These are phyloP conservation scores for Xylariomycetidae sp. DNA, from an alignment of 2,329 filamentous ascomycete genomes.

Conservation along the genomic window DNA sequence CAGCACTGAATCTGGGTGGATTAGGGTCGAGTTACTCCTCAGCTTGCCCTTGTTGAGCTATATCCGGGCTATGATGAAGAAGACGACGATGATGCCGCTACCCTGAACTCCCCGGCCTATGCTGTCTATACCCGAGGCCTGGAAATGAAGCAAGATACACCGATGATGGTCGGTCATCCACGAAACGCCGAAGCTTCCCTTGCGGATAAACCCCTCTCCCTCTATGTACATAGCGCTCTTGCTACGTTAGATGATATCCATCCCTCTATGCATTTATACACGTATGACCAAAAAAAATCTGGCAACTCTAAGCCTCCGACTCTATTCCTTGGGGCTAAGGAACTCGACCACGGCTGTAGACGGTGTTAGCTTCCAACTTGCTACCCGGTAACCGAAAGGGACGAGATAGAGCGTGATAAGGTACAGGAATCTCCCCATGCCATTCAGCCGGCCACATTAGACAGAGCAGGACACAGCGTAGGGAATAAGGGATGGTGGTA, in stretches of 20 bases:
- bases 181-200: conserved; percentile 11
- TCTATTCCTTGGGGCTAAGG: conserved; percentile 43
- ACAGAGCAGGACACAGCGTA: too few species aligned
- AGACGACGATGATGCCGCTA: too few species aligned
- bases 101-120: conserved; percentile 13
- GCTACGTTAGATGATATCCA: conserved; percentile 22
- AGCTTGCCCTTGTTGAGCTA: conserved; percentile 20
- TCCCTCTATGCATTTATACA: conserved; percentile 18
- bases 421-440: too few species aligned
- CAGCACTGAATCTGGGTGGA: conserved; percentile 23
- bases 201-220: conserved; percentile 6
- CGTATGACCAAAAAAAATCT: too few species aligned
- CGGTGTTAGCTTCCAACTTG: not conserved
- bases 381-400: too few species aligned
- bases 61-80: not conserved
- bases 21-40: conserved; percentile 19
- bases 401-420: too few species aligned
- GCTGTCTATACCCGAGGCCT: conserved; percentile 9
- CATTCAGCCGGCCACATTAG: too few species aligned
- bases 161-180: conserved; percentile 1
- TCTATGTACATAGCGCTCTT: conserved; percentile 17
- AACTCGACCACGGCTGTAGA: conserved; percentile 57
- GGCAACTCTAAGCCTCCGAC: conserved; percentile 7
- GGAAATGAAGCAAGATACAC: too few species aligned
- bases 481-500: too few species aligned